Conservation (phyloP, 306 rosid genomes). For the Neltuma alba region DNA sequence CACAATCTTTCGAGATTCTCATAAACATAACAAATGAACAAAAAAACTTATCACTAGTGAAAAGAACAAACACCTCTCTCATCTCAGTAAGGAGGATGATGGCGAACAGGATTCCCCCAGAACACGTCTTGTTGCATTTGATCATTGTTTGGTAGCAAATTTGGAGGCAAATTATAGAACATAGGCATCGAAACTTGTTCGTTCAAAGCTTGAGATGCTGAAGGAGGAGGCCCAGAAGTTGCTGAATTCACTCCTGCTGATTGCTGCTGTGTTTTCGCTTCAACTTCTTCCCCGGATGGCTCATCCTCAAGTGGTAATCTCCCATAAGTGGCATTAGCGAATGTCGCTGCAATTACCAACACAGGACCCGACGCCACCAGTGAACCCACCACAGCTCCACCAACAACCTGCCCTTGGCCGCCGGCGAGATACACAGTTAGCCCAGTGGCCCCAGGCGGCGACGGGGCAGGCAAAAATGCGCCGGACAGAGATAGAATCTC, state of each 20-base stretch:
- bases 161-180: conserved; percentile 51
- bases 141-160: conserved; percentile 54
- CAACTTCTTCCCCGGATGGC: too few species aligned
- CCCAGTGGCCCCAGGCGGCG: too few species aligned
- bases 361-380: too few species aligned
- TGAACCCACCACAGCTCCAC: too few species aligned
- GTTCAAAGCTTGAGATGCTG: conserved; percentile 46
- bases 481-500: too few species aligned
- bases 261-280: conserved; percentile 35
- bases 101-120: conserved; percentile 62
- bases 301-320: too few species aligned
- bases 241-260: conserved; percentile 48
- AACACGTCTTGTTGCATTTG: conserved; percentile 58
- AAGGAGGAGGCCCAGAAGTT: conserved; percentile 29
- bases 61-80: conserved; percentile 11
- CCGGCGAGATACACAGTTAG: too few species aligned
- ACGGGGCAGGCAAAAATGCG: too few species aligned
- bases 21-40: conserved; percentile 32
- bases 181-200: conserved; percentile 50
- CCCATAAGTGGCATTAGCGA: too few species aligned
- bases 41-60: conserved; percentile 6
- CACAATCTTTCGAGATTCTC: not conserved
- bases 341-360: too few species aligned
- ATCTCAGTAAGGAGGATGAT: conserved; percentile 50
- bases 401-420: too few species aligned